Evolutionary conservation across 2,329 filamentous ascomycete species (phyloP), one percentile per base, ranked within the genome.

Genomic region (Beauveria medogensis): DNA sequence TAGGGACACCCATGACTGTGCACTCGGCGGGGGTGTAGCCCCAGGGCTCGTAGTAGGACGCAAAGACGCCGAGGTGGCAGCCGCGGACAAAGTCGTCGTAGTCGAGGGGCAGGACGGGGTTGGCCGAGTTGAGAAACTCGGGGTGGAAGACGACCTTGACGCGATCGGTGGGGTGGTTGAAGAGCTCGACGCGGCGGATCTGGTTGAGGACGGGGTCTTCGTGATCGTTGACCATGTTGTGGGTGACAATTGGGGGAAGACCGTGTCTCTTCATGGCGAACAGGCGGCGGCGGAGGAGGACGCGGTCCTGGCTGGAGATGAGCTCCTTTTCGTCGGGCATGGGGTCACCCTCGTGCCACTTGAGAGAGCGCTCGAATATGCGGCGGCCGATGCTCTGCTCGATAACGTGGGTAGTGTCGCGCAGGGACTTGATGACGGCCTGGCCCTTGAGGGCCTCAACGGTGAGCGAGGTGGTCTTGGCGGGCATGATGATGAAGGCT

Each of bases 21-120:
- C 94, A 99, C 75, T 97, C 94, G 57, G 94, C 93, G 0, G 93
- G 94, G 2, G 94, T 99, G 76, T 99, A 99, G 51, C 94, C 94
- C 94, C 94, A 99, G 9, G 94, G 94, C 78, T 99, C 94, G 74
- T 99, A 99, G 83, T 97, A 97, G 3, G 94, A 97, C 26, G 93
- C 83, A 77, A 99, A 99, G 61, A 99, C 86, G 69, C 94, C 94
- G 71, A 99, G 78, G 75, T 99, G 93, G 46, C 93, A 97, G 65
- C 94, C 94, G 60, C 94, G 91, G 50, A 99, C 94, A 71, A 99
- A 99, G 74, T 99, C 94, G 70, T 99, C 94, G 70, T 99, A 97
- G 77, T 97, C 94, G 70, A 99, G 82, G 20, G 94, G 92, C 40
- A 99, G 81, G 2, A 99, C 92, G 0, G 94, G 93, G 77, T 97